Conservation (phyloP, 2,329 filamentous ascomycete species). For the Stagonosporopsis vannaccii region DNA sequence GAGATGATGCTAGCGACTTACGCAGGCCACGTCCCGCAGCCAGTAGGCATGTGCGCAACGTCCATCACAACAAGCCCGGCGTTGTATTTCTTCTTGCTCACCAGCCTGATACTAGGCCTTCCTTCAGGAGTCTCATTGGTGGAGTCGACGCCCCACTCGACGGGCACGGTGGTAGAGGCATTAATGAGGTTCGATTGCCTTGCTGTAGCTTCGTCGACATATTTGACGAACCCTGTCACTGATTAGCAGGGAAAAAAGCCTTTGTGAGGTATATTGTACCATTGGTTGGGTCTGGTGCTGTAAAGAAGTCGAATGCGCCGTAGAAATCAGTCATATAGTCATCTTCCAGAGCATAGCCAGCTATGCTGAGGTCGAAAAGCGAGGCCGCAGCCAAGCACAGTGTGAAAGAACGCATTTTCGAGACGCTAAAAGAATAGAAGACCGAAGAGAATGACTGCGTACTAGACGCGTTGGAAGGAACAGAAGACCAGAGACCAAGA, state of each 20-base stretch:
- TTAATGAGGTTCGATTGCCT: conserved; percentile 51
- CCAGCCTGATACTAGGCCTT: conserved; percentile 57
- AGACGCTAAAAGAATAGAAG: conserved; percentile 31
- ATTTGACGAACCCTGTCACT: conserved; percentile 48
- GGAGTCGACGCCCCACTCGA: conserved; percentile 58
- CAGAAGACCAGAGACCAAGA: conserved; percentile 25
- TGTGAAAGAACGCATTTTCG: conserved; percentile 45
- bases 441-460: conserved; percentile 37
- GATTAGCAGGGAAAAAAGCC: conserved; percentile 9
- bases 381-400: conserved; percentile 44
- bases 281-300: conserved; percentile 54
- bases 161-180: conserved; percentile 38
- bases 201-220: conserved; percentile 50
- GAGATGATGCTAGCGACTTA: conserved; percentile 19
- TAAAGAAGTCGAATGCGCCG: conserved; percentile 54
- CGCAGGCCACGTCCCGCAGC: conserved; percentile 62
- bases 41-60: conserved; percentile 60
- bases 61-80: conserved; percentile 59
- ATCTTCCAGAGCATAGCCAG: conserved; percentile 51
- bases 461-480: conserved; percentile 42
- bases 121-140: conserved; percentile 48
- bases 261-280: conserved; percentile 30
- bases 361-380: conserved; percentile 46
- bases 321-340: conserved; percentile 56
- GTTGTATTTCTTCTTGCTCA: conserved; percentile 56